Evolutionary conservation across 2,329 filamentous ascomycete genomes (phyloP), one percentile per base, ranked within the genome.

Genomic region (Talaromyces sp.): DNA sequence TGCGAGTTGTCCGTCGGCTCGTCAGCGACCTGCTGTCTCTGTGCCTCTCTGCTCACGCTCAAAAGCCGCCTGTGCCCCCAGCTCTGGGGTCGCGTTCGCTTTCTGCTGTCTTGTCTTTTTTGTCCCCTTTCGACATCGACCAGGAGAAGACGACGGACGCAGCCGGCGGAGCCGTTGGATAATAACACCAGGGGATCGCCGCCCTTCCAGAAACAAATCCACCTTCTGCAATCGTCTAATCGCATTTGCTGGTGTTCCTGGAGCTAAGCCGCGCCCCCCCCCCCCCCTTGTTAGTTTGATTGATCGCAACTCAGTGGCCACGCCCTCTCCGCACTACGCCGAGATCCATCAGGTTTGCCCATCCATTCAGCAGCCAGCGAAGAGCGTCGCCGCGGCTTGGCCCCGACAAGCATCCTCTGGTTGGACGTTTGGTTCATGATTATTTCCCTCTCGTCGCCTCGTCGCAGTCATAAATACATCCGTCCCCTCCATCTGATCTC

Each of bases 1-100:
- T 62, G 61, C 57, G 54, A 60, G 57, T 63, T 63, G 61, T 63
- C 52, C 42, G 23, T 18, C 18, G 18, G 44, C 44, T 56, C 54
- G 52, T 53, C 47, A 27, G 30, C 44, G 31, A 42, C 56, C 47
- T 34, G 57, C 51, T 56, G 50, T 44, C 52, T 16, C 10, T 36
- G 40, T n/a, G 6, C 44, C 51, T 57, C 34, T n/a, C 44, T 47
- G 44, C 44, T 54, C 44, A 16, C 30, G 30, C 34, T 61, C 56
- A 58, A 61, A 54, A 54, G 28, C 31, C 33, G 31, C 36, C 40
- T 5, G 3, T 31, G 36, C 33, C 54, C 54, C 33, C 55, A 31
- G 36, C 16, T 47, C 28, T 4, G 5, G 6, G 18, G 33, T 57
- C 14, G 33, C n/a, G 36, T 40, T 33, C 28, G 31, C 18, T 4